Evolutionary conservation across 352 stramenopile species (phyloP), one percentile per base, ranked within the genome.

Genomic region (Globisporangium canariense): DNA sequence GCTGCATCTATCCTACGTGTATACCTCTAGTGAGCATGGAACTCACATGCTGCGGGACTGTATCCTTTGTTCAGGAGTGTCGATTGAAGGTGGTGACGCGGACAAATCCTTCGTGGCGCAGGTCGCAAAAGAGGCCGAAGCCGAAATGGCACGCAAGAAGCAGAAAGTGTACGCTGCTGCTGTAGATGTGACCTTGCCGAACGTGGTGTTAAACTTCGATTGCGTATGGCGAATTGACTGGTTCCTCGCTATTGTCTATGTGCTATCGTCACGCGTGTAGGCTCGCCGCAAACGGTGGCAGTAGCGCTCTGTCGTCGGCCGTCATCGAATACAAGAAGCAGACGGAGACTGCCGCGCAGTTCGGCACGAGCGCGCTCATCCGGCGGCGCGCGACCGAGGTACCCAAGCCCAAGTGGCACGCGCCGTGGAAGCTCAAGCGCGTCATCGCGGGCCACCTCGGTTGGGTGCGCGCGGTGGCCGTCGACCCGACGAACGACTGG

Each of bases 401-500:
- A 56, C 96, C 96, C 8, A 98, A 96, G 65, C 97, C 97, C 16
- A 94, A 95, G 69, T 99, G 97, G 97, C 98, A 99, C 76, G 97
- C 98, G 34, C 97, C 97, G 3, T 99, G 97, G 97, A 98, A 99
- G 75, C 80, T 99, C 66, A 94, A 96, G 61, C 94, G 94, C 46
- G 97, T 99, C n/a, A 89, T 99, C 59, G 90, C 92, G 41, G 93
- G 90, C 14, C 93, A 98, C 67, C 80, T 99, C 38, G 95, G 95
- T 9, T 99, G 97, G 97, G 98, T 99, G 30, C 92, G 97, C 43
- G 97, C 91, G 20, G 89, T 99, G 32, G 97, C 97, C 0, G 96
- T 99, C 54, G 97, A 99, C 79, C 97, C 97, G 28, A 97, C 92
- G 18, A 99, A 99, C 75, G 90, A 99, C 67, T 99, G 94, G 91